Conservation (phyloP, 306 rosid genomes). For the Delonix regia region DNA sequence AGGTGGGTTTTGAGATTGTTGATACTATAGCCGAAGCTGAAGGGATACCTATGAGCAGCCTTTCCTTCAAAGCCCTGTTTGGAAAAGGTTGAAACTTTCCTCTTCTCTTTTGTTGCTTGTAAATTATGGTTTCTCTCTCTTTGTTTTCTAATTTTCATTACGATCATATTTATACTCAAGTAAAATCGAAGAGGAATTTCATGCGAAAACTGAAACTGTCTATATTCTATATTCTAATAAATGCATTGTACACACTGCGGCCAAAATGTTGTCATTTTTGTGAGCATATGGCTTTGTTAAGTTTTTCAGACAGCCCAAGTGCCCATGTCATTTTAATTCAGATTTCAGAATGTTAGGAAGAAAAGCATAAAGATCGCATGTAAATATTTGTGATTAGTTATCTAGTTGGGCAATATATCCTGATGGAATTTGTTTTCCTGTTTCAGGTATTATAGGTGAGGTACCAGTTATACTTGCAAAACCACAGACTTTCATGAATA, state of each 20-base stretch:
- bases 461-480: conserved; percentile 84
- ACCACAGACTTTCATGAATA: conserved; percentile 94
- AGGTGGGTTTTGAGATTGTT: conserved; percentile 98
- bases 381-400: conserved; percentile 8
- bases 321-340: conserved; percentile 21
- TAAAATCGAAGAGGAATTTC: not conserved
- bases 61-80: conserved; percentile 79
- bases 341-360: conserved; percentile 18
- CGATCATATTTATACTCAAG: not conserved
- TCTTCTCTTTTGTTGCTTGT: conserved; percentile 28
- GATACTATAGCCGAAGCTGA: conserved; percentile 90
- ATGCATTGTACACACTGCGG: not conserved
- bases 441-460: conserved; percentile 79
- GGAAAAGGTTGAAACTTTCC: conserved; percentile 67
- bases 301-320: not conserved
- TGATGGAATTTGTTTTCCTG: conserved; percentile 17
- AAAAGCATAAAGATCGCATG: not conserved
- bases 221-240: not conserved
- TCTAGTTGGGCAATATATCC: conserved; percentile 2
- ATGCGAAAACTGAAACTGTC: not conserved
- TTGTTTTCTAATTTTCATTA: not conserved
- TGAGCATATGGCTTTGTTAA: not conserved
- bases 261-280: not conserved
- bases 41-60: conserved; percentile 69
- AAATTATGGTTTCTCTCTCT: not conserved